phyloP scores from a whole-genome alignment of 148 eudicot species.

The Rhododendron ovatum region DNA sequence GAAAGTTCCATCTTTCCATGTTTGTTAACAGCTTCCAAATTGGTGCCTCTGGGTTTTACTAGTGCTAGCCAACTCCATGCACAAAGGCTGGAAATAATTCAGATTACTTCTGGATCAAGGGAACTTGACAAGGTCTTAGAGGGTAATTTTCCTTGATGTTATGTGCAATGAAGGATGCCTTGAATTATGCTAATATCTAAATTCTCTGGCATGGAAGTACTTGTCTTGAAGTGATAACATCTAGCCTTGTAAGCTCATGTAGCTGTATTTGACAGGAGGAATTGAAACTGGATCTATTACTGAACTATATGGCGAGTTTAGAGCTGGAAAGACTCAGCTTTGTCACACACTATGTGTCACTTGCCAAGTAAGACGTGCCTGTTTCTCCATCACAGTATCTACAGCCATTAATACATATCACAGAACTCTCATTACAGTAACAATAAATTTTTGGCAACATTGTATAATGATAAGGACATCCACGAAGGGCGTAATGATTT shows the following conservation, averaged over 20 bases:
- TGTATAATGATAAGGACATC: background rate
- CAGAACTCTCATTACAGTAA: background rate
- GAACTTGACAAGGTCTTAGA: constrained; percentile 92
- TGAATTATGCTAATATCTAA: background rate
- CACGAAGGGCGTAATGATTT: background rate
- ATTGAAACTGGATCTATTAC: constrained; percentile 95
- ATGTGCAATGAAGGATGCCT: background rate
- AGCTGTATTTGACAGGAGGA: constrained; percentile 53
- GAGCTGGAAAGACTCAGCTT: constrained; percentile 95
- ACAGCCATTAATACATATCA: background rate
- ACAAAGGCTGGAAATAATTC: constrained; percentile 88
- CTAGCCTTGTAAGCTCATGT: background rate
- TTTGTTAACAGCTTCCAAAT: constrained; percentile 68
- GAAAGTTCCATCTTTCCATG: constrained; percentile 13
- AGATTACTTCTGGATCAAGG: constrained; percentile 83
- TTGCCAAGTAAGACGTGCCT: constrained; percentile 64
- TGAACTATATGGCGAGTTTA: constrained; percentile 94
- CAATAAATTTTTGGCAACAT: background rate
- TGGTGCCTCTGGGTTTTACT: constrained; percentile 94
- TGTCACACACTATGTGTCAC: constrained; percentile 96
- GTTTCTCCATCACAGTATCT: background rate
- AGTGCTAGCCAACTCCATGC: constrained; percentile 93
- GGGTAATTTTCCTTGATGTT: constrained; percentile 34
- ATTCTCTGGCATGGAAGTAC: background rate
- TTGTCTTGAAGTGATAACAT: constrained; percentile 8